Conservation (phyloP, 2,329 filamentous ascomycete species). For the Pyricularia sp. region DNA sequence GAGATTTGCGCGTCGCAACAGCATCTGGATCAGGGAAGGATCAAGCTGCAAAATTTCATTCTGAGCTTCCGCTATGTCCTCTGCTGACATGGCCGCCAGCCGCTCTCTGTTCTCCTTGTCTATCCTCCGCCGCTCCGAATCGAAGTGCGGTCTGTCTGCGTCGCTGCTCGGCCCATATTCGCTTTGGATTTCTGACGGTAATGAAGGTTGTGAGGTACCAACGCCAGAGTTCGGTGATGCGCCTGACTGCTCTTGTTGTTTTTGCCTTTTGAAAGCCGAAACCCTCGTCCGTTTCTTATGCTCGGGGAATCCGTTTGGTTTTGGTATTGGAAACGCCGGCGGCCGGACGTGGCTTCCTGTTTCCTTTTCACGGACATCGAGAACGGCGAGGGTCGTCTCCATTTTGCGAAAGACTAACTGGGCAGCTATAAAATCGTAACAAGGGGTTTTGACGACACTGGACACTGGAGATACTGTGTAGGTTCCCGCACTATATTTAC, state of each 20-base stretch:
- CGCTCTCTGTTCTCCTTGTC: conserved; percentile 71
- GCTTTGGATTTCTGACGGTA: background rate
- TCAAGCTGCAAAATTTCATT: conserved; percentile 74
- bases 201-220: background rate
- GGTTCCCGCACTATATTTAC: background rate
- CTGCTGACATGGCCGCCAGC: conserved; percentile 67
- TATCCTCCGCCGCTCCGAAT: conserved; percentile 58
- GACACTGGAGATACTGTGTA: background rate
- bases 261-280: conserved; percentile 74
- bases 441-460: background rate
- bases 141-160: background rate
- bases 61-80: conserved; percentile 73
- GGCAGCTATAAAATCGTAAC: background rate
- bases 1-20: conserved; percentile 69
- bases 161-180: background rate
- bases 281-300: conserved; percentile 67
- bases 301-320: conserved; percentile 70
- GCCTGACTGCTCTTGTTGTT: conserved; percentile 21
- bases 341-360: conserved; percentile 44
- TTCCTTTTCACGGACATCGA: conserved; percentile 73
- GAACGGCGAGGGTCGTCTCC: conserved; percentile 45
- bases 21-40: conserved; percentile 63
- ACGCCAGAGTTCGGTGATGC: conserved; percentile 5
- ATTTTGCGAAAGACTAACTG: conserved; percentile 13
- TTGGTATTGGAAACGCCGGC: conserved; percentile 52